These are phyloP conservation scores for Aspergillus biplanus DNA, from an alignment of 495 filamentous ascomycete genomes.

Conservation along the genomic window DNA sequence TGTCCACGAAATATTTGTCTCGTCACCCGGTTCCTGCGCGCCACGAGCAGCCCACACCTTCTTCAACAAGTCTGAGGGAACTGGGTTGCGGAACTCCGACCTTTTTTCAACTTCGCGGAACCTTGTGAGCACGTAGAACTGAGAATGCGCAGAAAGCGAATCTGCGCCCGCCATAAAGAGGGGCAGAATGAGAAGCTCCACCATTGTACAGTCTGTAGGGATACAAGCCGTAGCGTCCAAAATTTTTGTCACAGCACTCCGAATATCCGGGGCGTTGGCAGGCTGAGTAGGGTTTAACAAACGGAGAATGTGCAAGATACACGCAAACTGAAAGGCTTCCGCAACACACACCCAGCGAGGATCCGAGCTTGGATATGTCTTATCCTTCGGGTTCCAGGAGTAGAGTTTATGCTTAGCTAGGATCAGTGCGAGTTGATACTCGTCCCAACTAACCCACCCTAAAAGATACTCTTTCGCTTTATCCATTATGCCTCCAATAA, in stretches of 20 bases:
- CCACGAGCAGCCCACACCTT: constrained; percentile 41
- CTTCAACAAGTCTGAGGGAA: constrained; percentile 31
- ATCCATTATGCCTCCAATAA: constrained; percentile 40
- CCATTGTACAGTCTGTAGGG: constrained; percentile 29
- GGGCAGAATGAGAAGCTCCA: constrained; percentile 40
- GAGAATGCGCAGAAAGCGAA: constrained; percentile 35
- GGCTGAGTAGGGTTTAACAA: constrained; percentile 34
- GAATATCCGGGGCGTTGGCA: constrained; percentile 31
- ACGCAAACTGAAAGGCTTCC: constrained; percentile 39
- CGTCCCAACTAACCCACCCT: constrained; percentile 25
- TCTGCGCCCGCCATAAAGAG: constrained; percentile 45
- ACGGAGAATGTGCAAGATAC: constrained; percentile 39
- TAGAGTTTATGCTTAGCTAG: constrained; percentile 31
- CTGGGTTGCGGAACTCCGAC: constrained; percentile 37
- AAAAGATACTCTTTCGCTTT: constrained; percentile 35
- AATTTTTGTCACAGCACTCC: constrained; percentile 35
- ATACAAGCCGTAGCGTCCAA: constrained; percentile 39
- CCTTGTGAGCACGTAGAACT: constrained; percentile 38
- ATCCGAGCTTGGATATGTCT: constrained; percentile 34
- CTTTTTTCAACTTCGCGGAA: constrained; percentile 34
- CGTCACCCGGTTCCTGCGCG: constrained; percentile 29
- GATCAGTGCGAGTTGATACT: constrained; percentile 28
- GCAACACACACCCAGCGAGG: constrained; percentile 36
- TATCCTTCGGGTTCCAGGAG: constrained; percentile 31
- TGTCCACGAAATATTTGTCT: constrained; percentile 40